Conservation (phyloP, 306 rosid genomes). For the Rosa rugosa region DNA sequence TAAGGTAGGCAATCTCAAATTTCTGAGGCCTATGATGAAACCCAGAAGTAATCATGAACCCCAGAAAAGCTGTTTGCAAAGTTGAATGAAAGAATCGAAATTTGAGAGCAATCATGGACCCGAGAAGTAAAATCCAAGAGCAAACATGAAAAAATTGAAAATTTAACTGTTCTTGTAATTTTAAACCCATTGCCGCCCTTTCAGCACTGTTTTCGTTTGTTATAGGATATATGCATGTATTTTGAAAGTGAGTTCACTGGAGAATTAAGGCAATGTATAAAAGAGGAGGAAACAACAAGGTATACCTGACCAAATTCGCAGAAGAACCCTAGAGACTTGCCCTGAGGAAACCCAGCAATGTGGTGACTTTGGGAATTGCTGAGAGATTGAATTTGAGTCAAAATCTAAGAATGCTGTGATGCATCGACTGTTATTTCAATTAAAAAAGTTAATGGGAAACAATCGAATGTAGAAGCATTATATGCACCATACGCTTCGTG, state of each 20-base stretch:
- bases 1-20: neutral
- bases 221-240: too few species aligned
- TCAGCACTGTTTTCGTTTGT: too few species aligned
- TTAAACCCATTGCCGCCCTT: neutral
- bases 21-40: neutral
- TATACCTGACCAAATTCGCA: neutral
- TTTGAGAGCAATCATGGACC: neutral
- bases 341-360: neutral
- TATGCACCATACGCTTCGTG: too few species aligned
- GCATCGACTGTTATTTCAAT: too few species aligned
- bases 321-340: neutral
- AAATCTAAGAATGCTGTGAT: too few species aligned
- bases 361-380: neutral
- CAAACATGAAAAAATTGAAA: neutral
- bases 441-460: too few species aligned
- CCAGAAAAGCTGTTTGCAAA: too few species aligned
- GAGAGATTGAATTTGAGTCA: neutral
- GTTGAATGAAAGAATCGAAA: neutral
- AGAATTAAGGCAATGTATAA: neutral
- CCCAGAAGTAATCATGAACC: too few species aligned
- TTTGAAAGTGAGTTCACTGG: too few species aligned
- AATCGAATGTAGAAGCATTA: too few species aligned
- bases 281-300: neutral
- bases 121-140: neutral
- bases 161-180: neutral